Evolutionary conservation across 805 yeast genomes (phyloP), one percentile per base, ranked within the genome.

Genomic region (Wickerhamomyces pijperi): DNA sequence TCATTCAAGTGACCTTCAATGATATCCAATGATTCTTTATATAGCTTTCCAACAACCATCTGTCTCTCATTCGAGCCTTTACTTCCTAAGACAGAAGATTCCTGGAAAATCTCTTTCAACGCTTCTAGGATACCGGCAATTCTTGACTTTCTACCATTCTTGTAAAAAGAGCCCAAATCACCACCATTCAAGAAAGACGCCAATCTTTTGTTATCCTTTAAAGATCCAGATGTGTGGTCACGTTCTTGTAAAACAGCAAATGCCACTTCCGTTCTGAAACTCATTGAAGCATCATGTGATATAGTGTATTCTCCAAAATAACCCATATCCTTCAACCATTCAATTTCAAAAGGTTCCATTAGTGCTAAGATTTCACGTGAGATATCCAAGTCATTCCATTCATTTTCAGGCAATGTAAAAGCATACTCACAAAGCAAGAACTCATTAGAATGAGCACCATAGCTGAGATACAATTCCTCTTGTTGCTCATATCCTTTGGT

Each of bases 381-480:
- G 4, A 88, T 53, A 52, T 88, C 94, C 2, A 87, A 54, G 45
- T 63, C 76, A 48, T 85, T 78, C 86, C 88, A 82, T 17, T 55
- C 59, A 53, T 86, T 85, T 1, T 56, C 51, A 0, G 55, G 53
- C 2, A 82, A 56, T 29, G 68, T 66, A 63, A 90, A 90, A 1
- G 97, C 97, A 53, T 90, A 90, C 56, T 90, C 97, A 50, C 82
- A 76, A 9, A 86, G 61, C 28, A 90, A 59, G 46, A 84, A 84
- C 37, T 77, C 86, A 55, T 90, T 87, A 9, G 82, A 76, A 56
- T 90, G 97, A 1, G 95, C 78, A 1, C 97, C 97, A 55, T 90
- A 90, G 38, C 80, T 74, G 46, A 90, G 68, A 48, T 64, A 74
- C 2, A 90, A 47, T 54, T 88, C 94, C 14, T 77, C 77, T 4